Base-by-base conservation (phyloP, 2,329 filamentous ascomycete genomes). In the Colletotrichum acutatum region DNA sequence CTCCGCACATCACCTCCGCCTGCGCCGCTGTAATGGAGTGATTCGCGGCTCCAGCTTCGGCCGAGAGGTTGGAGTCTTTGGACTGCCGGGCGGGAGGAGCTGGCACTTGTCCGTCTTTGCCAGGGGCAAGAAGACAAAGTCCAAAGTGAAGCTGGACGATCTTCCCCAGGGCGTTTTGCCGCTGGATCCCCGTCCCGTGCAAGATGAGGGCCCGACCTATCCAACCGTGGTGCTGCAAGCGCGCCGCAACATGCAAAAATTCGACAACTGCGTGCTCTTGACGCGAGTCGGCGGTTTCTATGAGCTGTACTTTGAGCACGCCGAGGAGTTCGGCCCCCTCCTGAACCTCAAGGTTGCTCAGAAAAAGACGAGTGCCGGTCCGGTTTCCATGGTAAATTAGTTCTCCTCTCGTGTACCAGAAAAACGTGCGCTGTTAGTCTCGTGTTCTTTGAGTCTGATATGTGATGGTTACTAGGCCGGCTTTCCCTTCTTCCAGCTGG, bases 261-360 rank as follows among this genome's bases (percentile, higher is more conserved):
- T 97, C 83, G 90, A 92, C 78, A 95, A 97, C 78, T 98, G 96
- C 83, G 93, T 99, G 52, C 83, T 99, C 8, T 85, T 99, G 72
- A 99, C 97, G 4, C 91, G 96, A 69, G 95, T 99, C 32, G 97
- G 97, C 68, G 93, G 95, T 73, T 99, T 99, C 83, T 99, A 98
- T 83, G 97, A 99, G 89, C 86, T 99, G 71, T 99, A 99, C 84
- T 97, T 98, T 82, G 93, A 97, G 78, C 95, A 99, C 81, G 97
- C 97, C 12, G 94, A 97, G 71, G 92, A 98, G 79, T 93, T 93
- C 81, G 96, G 93, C 1, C 94, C 95, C 1, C 86, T 97, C 57
- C 87, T 99, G 75, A 97, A 95, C 78, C 84, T 99, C 79, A 98
- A 98, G 82, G 91, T 97, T 67, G 92, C 93, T 2, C 89, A 89